A percentile compares a stretch with the other conserved stretches of the same genome.
phyloP scores from a whole-genome alignment of 768 basidiomycete species.

The Boletus sensibilis region DNA sequence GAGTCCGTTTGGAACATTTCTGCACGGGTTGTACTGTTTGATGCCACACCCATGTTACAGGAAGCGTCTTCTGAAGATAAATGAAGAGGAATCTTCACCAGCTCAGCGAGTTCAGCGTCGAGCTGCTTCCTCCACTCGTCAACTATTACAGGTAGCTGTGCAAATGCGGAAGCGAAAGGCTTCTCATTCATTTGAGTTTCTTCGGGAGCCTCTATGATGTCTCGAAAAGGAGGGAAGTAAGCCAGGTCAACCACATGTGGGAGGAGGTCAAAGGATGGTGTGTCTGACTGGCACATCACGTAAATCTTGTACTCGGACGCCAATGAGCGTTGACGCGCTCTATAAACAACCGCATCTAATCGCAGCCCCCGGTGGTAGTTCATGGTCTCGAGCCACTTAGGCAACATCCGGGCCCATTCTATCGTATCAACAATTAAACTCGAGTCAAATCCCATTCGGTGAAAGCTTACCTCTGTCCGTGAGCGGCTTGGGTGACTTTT shows the following conservation, averaged over 20 bases:
- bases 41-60: no score
- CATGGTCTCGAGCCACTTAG: not conserved
- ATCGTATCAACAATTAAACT: not conserved
- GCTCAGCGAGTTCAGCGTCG: constrained; percentile 1
- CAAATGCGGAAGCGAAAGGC: constrained; percentile 2
- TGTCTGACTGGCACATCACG: not conserved
- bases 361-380: not conserved
- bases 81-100: not conserved
- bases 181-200: not conserved
- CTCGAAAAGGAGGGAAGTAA: constrained; percentile 1
- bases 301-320: not conserved
- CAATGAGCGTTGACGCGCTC: not conserved
- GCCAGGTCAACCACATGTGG: constrained; percentile 8
- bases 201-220: constrained; percentile 1
- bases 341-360: not conserved
- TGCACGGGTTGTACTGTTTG: not conserved
- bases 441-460: not conserved
- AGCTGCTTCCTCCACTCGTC: constrained; percentile 5
- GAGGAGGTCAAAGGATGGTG: not conserved
- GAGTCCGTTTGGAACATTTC: no score
- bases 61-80: not conserved
- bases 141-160: not conserved
- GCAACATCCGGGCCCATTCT: constrained; percentile 6
- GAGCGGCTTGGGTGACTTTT: not conserved
- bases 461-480: not conserved